Conservation (phyloP, 1,284 basidiomycete genomes). For the Stygiomarasmius scandens region DNA sequence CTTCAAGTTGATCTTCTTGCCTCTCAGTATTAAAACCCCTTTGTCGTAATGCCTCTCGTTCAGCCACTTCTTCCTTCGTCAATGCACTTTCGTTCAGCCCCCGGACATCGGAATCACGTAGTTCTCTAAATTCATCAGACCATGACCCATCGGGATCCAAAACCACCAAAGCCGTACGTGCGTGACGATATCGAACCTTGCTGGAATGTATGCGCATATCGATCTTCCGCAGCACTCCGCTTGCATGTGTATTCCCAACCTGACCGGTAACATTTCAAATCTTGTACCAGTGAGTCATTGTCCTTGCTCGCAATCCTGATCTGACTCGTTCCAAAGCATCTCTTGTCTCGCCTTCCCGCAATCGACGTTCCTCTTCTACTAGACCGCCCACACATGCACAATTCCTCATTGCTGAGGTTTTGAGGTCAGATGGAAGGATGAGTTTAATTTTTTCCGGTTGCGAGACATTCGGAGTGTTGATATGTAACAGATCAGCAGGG, state of each 20-base stretch:
- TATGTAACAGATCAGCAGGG: too few species aligned
- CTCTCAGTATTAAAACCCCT: too few species aligned
- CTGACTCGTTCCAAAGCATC: constrained; percentile 4
- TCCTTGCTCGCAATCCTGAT: not conserved
- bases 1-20: too few species aligned
- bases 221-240: not conserved
- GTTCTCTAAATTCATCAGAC: too few species aligned
- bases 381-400: not conserved
- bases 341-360: not conserved
- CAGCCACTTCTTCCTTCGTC: too few species aligned
- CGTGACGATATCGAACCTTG: not conserved
- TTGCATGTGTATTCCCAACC: not conserved
- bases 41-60: too few species aligned
- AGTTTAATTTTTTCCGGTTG: not conserved
- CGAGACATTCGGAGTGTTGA: not conserved
- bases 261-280: constrained; percentile 2
- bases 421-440: not conserved
- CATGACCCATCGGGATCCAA: too few species aligned
- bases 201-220: not conserved
- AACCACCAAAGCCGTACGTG: too few species aligned
- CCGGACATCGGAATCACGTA: too few species aligned
- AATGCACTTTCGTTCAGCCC: too few species aligned
- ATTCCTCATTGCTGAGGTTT: too few species aligned
- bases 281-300: not conserved
- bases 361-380: not conserved